A percentile compares a stretch with the other conserved stretches of the same genome.
Evolutionary conservation across 2,329 filamentous ascomycete species (phyloP).

Genomic region (Westerdykella aurantiaca): DNA sequence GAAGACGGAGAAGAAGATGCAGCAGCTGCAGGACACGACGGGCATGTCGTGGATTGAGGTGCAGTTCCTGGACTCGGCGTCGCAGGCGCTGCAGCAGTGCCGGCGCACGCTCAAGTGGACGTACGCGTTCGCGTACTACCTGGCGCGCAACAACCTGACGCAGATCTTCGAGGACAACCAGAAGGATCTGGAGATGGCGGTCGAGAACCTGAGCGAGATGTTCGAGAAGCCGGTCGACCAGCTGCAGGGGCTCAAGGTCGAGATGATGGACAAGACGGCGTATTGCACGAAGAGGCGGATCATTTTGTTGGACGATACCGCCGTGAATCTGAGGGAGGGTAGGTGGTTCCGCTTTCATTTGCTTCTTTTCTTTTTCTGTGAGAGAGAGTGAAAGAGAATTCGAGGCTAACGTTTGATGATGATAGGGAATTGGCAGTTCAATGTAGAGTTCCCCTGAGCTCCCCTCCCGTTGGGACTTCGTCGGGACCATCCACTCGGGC

Average conservation of each 20-base stretch:
- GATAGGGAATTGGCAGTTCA: slow-evolving; percentile 18
- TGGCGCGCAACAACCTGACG: slow-evolving; percentile 91
- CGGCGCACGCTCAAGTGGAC: slow-evolving; percentile 99
- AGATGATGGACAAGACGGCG: slow-evolving; percentile 97
- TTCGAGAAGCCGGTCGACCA: slow-evolving; percentile 95
- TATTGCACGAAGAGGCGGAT: slow-evolving; percentile 92
- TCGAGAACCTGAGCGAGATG: slow-evolving; percentile 96
- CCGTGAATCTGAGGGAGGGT: slow-evolving; percentile 86
- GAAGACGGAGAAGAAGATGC: slow-evolving; percentile 99
- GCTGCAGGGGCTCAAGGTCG: slow-evolving; percentile 79
- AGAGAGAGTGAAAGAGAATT: no score
- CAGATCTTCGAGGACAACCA: slow-evolving; percentile 99
- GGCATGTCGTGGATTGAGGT: slow-evolving; percentile 99
- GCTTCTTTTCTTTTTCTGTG: neutral
- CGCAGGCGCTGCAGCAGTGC: slow-evolving; percentile 88
- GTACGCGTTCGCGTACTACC: slow-evolving; percentile 96
- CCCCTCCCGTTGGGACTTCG: no score
- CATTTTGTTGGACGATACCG: slow-evolving; percentile 86
- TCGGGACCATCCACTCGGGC: no score
- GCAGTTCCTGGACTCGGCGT: slow-evolving; percentile 90
- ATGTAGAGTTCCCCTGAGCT: slow-evolving; percentile 10
- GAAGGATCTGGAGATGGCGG: slow-evolving; percentile 94
- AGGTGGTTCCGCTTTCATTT: slow-evolving; percentile 33
- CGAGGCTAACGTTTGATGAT: slow-evolving; percentile 1
- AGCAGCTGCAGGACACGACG: slow-evolving; percentile 84